Base-by-base conservation (phyloP, 768 basidiomycete species). In the Ramaria sp. region DNA sequence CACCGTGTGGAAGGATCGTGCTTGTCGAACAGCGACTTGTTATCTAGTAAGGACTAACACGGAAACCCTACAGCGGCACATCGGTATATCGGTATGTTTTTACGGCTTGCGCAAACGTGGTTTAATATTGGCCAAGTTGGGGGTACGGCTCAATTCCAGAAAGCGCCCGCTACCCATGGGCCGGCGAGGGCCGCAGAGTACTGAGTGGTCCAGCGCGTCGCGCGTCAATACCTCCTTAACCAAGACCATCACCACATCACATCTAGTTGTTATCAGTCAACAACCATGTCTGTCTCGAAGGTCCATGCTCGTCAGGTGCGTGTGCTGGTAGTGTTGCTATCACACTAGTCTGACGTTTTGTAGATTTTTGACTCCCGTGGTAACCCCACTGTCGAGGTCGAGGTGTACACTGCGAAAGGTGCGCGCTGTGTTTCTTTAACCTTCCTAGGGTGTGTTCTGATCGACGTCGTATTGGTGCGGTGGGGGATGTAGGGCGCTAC, bases 341-440 rank as follows among this genome's bases (percentile, higher is more conserved):
- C 11, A 19, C 11, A 43, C n/a, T 9, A 7, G 42, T 4, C 17
- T 43, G 5, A 71, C 49, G 57, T 34, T 54, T 60, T 59, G 45
- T 67, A 97, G 95, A 95, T 98, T 83, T 98, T 96, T 72, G 95
- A 98, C 80, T 97, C 93, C 68, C 91, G 95, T 69, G 94, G 93
- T 65, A 93, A 97, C 81, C 92, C 90, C 66, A 95, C 93, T 67
- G 91, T 96, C 68, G 93, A 92, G 75, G 91, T 92, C 69, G 91
- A 94, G 70, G 75, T 94, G 66, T 69, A 79, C 80, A 97, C 94
- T 60, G 79, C 68, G 42, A 91, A 92, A 79, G 93, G 92, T 89
- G 66, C 65, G 72, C 59, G 50, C 45, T 20, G 17, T 47, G 17
- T 39, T 24, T 22, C 38, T 45, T 39, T 42, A 19, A 15, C 48